Evolutionary conservation across 1,139 yeast species (phyloP).

Genomic region (Saccharomyces hybrid): DNA sequence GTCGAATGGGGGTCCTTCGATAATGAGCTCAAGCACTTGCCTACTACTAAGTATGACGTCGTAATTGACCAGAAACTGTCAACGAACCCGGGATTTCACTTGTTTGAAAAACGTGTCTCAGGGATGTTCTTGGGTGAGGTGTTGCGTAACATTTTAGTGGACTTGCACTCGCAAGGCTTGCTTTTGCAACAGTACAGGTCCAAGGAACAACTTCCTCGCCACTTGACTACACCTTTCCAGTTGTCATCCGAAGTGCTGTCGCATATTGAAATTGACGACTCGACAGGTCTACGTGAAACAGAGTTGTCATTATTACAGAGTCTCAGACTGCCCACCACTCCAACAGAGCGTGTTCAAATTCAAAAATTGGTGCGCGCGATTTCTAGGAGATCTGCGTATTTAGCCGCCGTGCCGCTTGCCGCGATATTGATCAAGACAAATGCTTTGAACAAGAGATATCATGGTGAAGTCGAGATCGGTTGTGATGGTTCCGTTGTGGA

Average conservation of each 20-base stretch:
- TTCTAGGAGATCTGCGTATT: constrained; percentile 74
- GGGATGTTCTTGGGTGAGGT: constrained; percentile 95
- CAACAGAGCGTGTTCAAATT: constrained; percentile 62
- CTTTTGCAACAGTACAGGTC: constrained; percentile 48
- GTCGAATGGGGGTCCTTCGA: constrained; percentile 98
- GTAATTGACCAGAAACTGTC: constrained; percentile 58
- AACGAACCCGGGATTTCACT: constrained; percentile 78
- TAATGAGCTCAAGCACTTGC: constrained; percentile 63
- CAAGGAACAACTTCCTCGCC: constrained; percentile 54
- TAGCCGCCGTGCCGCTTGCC: constrained; percentile 83
- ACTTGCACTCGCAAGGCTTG: constrained; percentile 50
- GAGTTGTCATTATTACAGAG: constrained; percentile 56
- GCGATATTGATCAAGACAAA: constrained; percentile 58
- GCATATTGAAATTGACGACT: constrained; percentile 72
- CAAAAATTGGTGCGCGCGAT: constrained; percentile 70
- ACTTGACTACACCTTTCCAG: constrained; percentile 67
- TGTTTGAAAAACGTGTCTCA: constrained; percentile 87
- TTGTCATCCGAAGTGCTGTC: constrained; percentile 80
- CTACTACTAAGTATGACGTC: constrained; percentile 66
- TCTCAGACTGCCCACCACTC: constrained; percentile 58
- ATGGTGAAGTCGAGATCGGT: constrained; percentile 77
- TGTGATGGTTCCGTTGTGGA: constrained; percentile 94
- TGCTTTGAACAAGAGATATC: constrained; percentile 47
- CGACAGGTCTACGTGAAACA: constrained; percentile 60
- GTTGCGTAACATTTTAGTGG: constrained; percentile 63